phyloP scores from a whole-genome alignment of 108 stramenopile genomes.

The Nannochloropsis gaditana region DNA sequence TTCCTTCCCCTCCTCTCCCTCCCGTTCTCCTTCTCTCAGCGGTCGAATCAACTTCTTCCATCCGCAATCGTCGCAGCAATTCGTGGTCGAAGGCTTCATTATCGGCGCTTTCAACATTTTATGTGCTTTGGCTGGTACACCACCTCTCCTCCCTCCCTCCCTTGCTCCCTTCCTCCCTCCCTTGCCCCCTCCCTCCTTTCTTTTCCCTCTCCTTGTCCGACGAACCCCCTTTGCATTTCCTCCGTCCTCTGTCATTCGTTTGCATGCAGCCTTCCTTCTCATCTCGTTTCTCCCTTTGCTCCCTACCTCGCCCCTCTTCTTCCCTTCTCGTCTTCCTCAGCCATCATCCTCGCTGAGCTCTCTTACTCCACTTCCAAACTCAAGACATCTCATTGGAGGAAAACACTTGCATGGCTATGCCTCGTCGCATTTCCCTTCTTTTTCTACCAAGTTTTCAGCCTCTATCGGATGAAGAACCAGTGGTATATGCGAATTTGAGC shows the following conservation, averaged over 20 bases:
- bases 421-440: background rate
- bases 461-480: conserved; percentile 9
- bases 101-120: conserved; percentile 25
- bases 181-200: background rate
- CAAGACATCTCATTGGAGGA: background rate
- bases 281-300: background rate
- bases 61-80: conserved; percentile 30
- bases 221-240: background rate
- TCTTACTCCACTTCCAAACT: background rate
- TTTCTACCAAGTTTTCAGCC: background rate
- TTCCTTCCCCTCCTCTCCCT: background rate
- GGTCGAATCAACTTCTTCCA: conserved; percentile 33
- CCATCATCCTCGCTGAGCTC: background rate
- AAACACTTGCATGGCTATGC: background rate
- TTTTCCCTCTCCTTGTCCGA: background rate
- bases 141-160: background rate
- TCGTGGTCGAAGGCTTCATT: conserved; percentile 40
- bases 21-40: background rate
- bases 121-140: conserved; percentile 18
- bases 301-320: too few species aligned
- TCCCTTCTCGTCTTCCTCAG: background rate
- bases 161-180: background rate
- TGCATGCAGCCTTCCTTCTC: background rate
- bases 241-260: background rate
- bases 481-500: conserved; percentile 11